Base-by-base conservation (phyloP, 1,284 basidiomycete species). In the Somion occarium region DNA sequence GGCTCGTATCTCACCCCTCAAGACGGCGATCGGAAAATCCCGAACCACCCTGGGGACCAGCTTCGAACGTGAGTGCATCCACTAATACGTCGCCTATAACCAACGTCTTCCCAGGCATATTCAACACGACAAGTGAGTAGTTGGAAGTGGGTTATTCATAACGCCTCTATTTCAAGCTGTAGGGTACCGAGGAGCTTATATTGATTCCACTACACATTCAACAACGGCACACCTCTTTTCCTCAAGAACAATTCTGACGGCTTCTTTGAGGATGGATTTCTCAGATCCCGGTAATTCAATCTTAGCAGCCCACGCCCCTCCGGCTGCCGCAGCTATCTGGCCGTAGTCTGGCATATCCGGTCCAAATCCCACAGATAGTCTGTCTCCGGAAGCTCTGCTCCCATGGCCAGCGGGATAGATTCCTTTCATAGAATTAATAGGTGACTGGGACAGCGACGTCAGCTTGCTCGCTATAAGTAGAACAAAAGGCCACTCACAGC, bases 321-420 rank as follows among this genome's bases (percentile, higher is more conserved):
- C 83, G 7, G 75, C 76, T 1, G 84, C 84, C 9, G 78, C 76
- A 0, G 85, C 85, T 43, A 85, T 80, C 48, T 75, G 72, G 0
- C 79, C 66, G 57, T 81, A 82, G 58, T 87, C 81, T 0, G 84
- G 83, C 51, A 71, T 70, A n/a, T 75, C 69, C 2, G 83, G 83
- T 0, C 84, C 83, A 56, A 88, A 85, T 0, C 83, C 81, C 5
- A 83, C 74, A 15, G 79, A 77, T 2, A 88, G 73, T 48, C 76
- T 65, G 7, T 71, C 69, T 0, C 76, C 77, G 1, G 71, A 63
- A 0, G 69, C 72, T 3, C 62, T 61, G 27, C 78, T 76, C 1
- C 81, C 84, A 38, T 77, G 63, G 0, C 85, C 84, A 0, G 63
- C 56, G 0, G 85, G 85, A 58, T 88, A 79, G 0, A 88, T 74